Conservation (phyloP, 2,329 filamentous ascomycete genomes). For the Colletotrichum sidae region DNA sequence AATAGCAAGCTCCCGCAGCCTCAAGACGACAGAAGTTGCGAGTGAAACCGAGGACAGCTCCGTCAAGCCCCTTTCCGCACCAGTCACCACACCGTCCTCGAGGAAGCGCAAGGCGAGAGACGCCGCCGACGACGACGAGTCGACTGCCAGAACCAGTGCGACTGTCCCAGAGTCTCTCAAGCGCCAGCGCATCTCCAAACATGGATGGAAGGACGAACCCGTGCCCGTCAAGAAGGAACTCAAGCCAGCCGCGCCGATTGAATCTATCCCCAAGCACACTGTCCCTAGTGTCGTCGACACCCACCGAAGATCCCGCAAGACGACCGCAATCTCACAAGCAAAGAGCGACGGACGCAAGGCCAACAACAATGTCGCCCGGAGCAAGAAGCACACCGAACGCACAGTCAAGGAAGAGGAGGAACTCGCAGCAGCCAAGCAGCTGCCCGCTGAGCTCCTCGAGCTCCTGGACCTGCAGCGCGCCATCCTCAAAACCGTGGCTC, state of each 20-base stretch:
- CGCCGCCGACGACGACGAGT: conserved; percentile 30
- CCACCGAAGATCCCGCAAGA: conserved; percentile 43
- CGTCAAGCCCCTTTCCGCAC: conserved; percentile 9
- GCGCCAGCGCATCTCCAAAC: conserved; percentile 31
- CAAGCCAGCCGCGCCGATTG: conserved; percentile 1
- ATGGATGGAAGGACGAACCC: conserved; percentile 31
- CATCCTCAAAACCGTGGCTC: conserved; percentile 74
- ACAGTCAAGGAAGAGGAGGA: conserved; percentile 46
- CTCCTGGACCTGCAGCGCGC: conserved; percentile 73
- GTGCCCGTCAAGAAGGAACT: conserved; percentile 34
- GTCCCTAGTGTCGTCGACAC: conserved; percentile 3
- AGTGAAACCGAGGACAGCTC: conserved; percentile 27
- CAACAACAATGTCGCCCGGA: conserved; percentile 33
- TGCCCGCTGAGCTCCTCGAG: conserved; percentile 67
- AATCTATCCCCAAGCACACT: conserved; percentile 20
- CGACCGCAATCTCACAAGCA: conserved; percentile 44
- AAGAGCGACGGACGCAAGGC: conserved; percentile 43
- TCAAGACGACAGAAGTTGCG: conserved; percentile 21
- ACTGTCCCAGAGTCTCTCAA: conserved; percentile 21
- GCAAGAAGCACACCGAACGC: conserved; percentile 36
- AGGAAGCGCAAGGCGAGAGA: conserved; percentile 35
- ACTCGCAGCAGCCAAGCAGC: conserved; percentile 44
- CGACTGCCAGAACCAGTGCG: conserved; percentile 1
- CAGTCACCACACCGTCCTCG: conserved; percentile 8
- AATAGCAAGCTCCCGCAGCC: conserved; percentile 25